Evolutionary conservation across 148 eudicot genomes (phyloP), one percentile per base, ranked within the genome.

Genomic region (Polygonum maritimum): DNA sequence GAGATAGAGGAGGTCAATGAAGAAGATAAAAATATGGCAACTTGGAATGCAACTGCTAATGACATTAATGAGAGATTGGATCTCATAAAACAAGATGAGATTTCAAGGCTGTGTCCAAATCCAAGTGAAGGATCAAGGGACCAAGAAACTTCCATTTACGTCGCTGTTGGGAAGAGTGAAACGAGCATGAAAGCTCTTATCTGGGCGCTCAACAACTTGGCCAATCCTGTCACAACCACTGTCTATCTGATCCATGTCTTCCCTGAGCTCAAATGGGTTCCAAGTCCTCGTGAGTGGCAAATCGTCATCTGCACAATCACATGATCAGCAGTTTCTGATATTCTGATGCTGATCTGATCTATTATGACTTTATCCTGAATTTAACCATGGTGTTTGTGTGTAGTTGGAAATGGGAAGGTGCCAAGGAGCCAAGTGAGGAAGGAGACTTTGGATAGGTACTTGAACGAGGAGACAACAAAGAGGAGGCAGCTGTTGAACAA

Each of bases 161-260:
- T 91, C 12, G 92, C 80, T 1, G 87, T 88, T 6, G 90, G 86
- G 65, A 84, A 78, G 74, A 76, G 82, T 41, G 80, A 82, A 52
- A 60, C 82, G 1, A 89, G 97, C 80, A 86, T 84, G 88, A 91
- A 83, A 55, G 98, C 97, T 0, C 88, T 94, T 58, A n/a, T 79
- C 3, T 92, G 98, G 97, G 65, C 90, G 6, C 83, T 94, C 41
- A 75, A 78, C n/a, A 69, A 92, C 77, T 81, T 60, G 7, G 75
- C 79, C 49, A 31, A 65, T 67, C 77, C 79, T 48, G 45, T 82
- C 31, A 80, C 80, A 2, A 77, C 88, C 12, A 33, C 79, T 39
- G 81, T 94, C 31, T 89, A 82, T 80, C 93, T 94, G 77, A 76
- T 94, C 70, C 96, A 94, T 79, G 82, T 94, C 76, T 92, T 83